Evolutionary conservation across 192 early-diverging fungal genomes (phyloP).

Genomic region (Entomortierella parvispora): DNA sequence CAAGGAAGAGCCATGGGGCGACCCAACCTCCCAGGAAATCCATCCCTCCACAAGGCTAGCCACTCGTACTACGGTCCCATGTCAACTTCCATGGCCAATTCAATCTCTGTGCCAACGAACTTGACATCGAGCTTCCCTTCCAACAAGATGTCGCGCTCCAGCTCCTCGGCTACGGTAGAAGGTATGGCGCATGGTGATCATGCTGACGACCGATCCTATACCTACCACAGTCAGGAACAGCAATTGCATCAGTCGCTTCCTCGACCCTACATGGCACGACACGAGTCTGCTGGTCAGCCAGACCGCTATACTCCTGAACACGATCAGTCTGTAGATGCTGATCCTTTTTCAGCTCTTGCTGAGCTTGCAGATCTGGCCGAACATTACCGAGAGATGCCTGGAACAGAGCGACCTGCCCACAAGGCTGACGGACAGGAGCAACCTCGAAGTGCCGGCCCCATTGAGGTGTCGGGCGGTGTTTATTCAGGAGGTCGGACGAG

Average conservation of each 20-base stretch:
- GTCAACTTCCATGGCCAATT: slow-evolving; percentile 8
- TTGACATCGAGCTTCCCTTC: background rate
- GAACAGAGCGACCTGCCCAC: background rate
- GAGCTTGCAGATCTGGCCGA: slow-evolving; percentile 43
- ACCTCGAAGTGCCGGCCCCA: background rate
- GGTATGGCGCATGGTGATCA: background rate
- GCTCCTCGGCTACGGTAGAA: background rate
- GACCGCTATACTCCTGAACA: slow-evolving; percentile 1
- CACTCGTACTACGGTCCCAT: slow-evolving; percentile 4
- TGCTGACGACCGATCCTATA: background rate
- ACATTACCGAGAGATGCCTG: slow-evolving; percentile 27
- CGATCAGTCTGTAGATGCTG: slow-evolving; percentile 20
- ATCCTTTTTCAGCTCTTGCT: slow-evolving; percentile 40
- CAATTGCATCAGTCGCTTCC: slow-evolving; percentile 34
- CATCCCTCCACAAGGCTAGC: slow-evolving; percentile 35
- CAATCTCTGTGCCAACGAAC: slow-evolving; percentile 1
- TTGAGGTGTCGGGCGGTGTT: too few relatives aligned
- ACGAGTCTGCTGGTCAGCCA: slow-evolving; percentile 25
- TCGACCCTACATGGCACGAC: slow-evolving; percentile 33
- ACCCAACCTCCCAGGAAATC: slow-evolving; percentile 39
- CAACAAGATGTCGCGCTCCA: slow-evolving; percentile 17
- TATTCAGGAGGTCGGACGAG: too few relatives aligned
- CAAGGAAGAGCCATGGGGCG: slow-evolving; percentile 7
- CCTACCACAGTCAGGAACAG: slow-evolving; percentile 23
- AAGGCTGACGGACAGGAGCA: background rate